Base-by-base conservation (phyloP, 2,329 filamentous ascomycete species). In the Clonostachys solani region DNA sequence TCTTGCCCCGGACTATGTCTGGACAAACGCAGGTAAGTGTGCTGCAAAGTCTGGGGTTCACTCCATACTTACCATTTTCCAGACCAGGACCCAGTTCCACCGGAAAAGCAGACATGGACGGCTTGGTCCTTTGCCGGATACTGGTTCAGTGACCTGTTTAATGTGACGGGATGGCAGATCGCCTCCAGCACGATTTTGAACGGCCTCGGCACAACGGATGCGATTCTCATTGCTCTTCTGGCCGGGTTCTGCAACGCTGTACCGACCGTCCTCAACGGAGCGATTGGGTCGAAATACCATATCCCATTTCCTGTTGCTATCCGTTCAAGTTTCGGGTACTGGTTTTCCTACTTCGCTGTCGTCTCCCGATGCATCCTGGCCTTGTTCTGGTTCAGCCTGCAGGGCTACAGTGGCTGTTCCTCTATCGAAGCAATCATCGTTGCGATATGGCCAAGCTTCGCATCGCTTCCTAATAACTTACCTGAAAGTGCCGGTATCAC, bases 101-200 rank as follows among this genome's bases (percentile, higher is more conserved):
- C 61, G 3, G 66, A 71, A 49, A 61, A 66, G 47, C 59, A 65
- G 44, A 74, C 69, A 17, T 74, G 72, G 73, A 67, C 67, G 5
- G 62, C 60, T 12, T 56, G 68, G 44, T 66, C 71, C 33, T 74
- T 71, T 52, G 68, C 72, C 61, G 66, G 67, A 13, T 74, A 76
- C 54, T 76, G 73, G 73, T 69, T 66, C 49, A 69, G 66, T 7
- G 73, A 77, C 50, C 66, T 74, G 58, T 55, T 64, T n/a, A 64
- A 60, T 18, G 52, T 61, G 4, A 56, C 57, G 5, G 59, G 56
- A 8, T 64, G 62, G 61, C 54, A 52, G 33, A 53, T 56, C 4
- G 61, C 58, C 13, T 56, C 58, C 16, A 55, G 58, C 16, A 63
- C 63, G 12, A 53, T 65, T 17, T 55, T 61, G 3, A 59, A 56